phyloP scores from a whole-genome alignment of 768 basidiomycete species.

The Naganishia vaughanmartiniae region DNA sequence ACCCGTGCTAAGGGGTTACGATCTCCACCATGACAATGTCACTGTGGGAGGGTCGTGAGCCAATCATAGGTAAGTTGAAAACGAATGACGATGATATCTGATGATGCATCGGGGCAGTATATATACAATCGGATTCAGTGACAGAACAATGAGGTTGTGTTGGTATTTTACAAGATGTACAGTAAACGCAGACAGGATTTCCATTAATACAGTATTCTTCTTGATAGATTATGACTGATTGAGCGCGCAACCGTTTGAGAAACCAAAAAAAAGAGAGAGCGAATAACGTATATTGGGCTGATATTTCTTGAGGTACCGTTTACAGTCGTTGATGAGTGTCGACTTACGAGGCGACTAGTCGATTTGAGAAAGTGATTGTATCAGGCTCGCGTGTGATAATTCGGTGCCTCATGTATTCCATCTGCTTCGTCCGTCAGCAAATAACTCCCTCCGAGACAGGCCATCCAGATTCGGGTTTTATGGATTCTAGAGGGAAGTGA shows the following conservation, averaged over 20 bases:
- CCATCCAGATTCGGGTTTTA: slow-evolving; percentile 96
- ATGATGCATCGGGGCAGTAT: background rate
- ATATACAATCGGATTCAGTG: background rate
- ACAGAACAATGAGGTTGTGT: background rate
- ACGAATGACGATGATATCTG: background rate
- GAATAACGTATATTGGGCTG: background rate
- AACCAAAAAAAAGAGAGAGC: background rate
- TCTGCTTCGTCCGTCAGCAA: slow-evolving; percentile 22
- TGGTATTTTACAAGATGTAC: slow-evolving; percentile 21
- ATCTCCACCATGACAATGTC: background rate
- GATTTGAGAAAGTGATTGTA: background rate
- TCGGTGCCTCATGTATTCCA: background rate
- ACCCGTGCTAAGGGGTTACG: too few species aligned
- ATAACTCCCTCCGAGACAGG: slow-evolving; percentile 55
- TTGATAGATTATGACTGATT: background rate
- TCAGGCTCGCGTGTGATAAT: background rate
- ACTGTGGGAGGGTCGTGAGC: background rate
- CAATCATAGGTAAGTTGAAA: background rate
- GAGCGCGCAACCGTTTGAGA: background rate
- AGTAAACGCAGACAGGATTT: background rate
- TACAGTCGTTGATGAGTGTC: too few species aligned
- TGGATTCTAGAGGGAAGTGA: slow-evolving; percentile 61
- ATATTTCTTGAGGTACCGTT: background rate
- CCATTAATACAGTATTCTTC: slow-evolving; percentile 19
- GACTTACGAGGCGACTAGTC: background rate